Percentiles rank a stretch among this genome's conserved stretches.
Evolutionary conservation across 352 stramenopile genomes (phyloP).

Genomic region (Globisporangium cederbergense): DNA sequence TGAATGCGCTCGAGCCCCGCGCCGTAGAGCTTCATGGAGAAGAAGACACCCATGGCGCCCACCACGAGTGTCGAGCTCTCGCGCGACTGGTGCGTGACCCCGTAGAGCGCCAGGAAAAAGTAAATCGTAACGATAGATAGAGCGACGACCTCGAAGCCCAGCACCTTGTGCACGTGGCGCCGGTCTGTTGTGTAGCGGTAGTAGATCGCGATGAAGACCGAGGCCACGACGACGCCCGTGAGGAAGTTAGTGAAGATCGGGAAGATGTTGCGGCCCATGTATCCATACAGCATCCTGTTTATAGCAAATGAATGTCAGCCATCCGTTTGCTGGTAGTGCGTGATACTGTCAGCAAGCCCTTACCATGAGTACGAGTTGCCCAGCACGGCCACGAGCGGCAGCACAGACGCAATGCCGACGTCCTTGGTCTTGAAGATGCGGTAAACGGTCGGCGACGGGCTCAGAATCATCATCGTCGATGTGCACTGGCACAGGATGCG

Average conservation of each 20-base stretch:
- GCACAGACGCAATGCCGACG: slow-evolving; percentile 30
- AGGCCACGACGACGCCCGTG: slow-evolving; percentile 30
- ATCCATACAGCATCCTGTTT: slow-evolving; percentile 40
- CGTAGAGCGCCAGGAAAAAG: slow-evolving; percentile 29
- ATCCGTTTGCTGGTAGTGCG: neutral
- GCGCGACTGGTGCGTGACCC: slow-evolving; percentile 29
- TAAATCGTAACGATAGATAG: slow-evolving; percentile 32
- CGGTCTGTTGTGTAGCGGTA: slow-evolving; percentile 42
- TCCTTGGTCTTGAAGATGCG: slow-evolving; percentile 40
- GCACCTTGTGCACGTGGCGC: slow-evolving; percentile 22
- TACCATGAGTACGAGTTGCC: slow-evolving; percentile 32
- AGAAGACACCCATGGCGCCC: slow-evolving; percentile 30
- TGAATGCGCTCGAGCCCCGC: slow-evolving; percentile 37
- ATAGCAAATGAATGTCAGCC: neutral
- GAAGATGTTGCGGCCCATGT: slow-evolving; percentile 31
- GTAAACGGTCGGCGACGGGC: slow-evolving; percentile 31
- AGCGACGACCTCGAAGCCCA: slow-evolving; percentile 18
- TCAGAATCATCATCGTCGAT: slow-evolving; percentile 41
- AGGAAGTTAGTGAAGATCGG: slow-evolving; percentile 30
- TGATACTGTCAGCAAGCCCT: neutral
- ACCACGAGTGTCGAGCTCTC: slow-evolving; percentile 22
- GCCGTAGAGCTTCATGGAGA: slow-evolving; percentile 41
- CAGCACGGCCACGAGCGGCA: slow-evolving; percentile 36
- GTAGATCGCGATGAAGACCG: slow-evolving; percentile 51
- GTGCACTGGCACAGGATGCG: slow-evolving; percentile 29